Conservation (phyloP, 345 rosid genomes). For the Camelina neglecta region DNA sequence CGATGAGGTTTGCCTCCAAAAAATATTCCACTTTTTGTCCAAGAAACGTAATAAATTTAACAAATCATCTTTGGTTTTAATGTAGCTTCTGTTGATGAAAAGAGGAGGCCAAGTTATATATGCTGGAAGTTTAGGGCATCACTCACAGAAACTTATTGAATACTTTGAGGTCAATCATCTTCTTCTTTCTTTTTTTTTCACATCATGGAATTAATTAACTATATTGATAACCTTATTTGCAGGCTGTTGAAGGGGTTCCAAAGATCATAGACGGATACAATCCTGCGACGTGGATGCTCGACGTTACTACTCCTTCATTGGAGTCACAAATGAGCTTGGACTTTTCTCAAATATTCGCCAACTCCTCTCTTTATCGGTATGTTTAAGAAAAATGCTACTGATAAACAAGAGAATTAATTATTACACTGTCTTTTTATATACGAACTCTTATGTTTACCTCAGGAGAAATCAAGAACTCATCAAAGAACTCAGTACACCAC, state of each 20-base stretch:
- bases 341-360: conserved; percentile 67
- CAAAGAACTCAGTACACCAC: conserved; percentile 61
- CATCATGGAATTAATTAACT: not conserved
- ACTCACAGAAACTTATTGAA: conserved; percentile 73
- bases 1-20: conserved; percentile 63
- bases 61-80: not conserved
- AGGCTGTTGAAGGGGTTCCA: conserved; percentile 81
- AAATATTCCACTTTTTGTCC: not conserved
- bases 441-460: not conserved
- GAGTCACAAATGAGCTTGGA: conserved; percentile 68
- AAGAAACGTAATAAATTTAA: not conserved
- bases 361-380: conserved; percentile 70
- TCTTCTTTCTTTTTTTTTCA: too few relatives aligned
- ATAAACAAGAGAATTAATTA: not conserved
- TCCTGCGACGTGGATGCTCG: conserved; percentile 98
- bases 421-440: not conserved
- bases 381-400: conserved; percentile 11
- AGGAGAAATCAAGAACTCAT: conserved; percentile 76
- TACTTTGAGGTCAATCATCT: conserved; percentile 71
- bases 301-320: conserved; percentile 60
- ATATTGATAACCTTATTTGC: conserved; percentile 8
- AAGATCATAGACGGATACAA: conserved; percentile 69
- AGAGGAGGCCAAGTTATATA: conserved; percentile 91
- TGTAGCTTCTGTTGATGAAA: conserved; percentile 83
- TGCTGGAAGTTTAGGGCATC: conserved; percentile 75